Evolutionary conservation across 306 rosid species (phyloP).

Genomic region (Sophora flavescens): DNA sequence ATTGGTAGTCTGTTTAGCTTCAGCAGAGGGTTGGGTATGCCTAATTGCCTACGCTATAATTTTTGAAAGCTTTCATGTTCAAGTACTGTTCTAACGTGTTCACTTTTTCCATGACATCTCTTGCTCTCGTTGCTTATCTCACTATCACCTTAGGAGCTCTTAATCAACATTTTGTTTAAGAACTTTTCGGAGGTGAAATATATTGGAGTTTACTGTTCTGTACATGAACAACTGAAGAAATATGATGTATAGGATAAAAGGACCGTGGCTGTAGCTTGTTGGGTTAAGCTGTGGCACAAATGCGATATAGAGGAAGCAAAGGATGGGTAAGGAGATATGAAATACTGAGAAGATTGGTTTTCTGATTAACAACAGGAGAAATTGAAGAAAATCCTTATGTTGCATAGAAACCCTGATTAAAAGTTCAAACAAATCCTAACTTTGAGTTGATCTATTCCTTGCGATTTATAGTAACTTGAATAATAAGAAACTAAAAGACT

Average conservation of each 20-base stretch:
- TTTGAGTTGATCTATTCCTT: neutral
- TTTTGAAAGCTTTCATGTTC: neutral
- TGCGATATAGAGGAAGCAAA: neutral
- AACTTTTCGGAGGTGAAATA: conserved; percentile 3
- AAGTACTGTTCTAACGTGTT: neutral
- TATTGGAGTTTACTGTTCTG: conserved; percentile 11
- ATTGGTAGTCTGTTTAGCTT: neutral
- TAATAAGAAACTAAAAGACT: neutral
- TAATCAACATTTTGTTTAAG: neutral
- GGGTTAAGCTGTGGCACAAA: neutral
- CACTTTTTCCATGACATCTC: neutral
- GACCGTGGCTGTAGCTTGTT: neutral
- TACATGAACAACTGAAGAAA: conserved; percentile 3
- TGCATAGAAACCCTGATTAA: neutral
- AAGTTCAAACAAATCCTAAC: conserved; percentile 16
- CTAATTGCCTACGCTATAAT: neutral
- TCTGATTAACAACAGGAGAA: neutral
- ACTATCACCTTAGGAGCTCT: neutral
- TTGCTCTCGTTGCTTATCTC: neutral
- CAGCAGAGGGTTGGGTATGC: neutral
- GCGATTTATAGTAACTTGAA: neutral
- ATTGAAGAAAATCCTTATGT: neutral
- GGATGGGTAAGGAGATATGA: neutral
- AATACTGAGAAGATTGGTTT: neutral
- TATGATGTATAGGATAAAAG: conserved; percentile 2